Conservation (phyloP, 176 grass and related monocot species). For the Themeda triandra region DNA sequence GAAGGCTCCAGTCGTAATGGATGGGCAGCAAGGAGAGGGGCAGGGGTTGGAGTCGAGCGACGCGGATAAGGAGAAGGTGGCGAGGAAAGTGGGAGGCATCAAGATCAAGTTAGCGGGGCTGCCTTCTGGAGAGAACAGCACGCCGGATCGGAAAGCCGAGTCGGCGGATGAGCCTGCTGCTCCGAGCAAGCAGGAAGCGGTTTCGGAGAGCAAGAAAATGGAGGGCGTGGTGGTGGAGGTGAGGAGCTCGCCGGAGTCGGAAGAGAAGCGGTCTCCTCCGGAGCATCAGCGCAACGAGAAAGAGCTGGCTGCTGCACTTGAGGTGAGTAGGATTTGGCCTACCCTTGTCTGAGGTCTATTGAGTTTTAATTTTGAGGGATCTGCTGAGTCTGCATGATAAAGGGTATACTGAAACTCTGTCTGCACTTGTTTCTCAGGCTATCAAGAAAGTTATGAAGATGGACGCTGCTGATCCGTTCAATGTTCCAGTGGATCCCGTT, state of each 20-base stretch:
- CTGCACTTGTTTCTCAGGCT: constrained; percentile 43
- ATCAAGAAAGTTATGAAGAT: constrained; percentile 97
- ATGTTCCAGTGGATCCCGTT: constrained; percentile 77
- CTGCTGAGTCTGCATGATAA: neutral
- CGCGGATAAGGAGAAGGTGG: constrained; percentile 31
- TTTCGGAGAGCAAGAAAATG: constrained; percentile 19
- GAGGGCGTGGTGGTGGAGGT: constrained; percentile 1
- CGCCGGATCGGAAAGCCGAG: constrained; percentile 25
- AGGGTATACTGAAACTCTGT: neutral
- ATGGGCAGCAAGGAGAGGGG: constrained; percentile 28
- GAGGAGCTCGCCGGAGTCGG: constrained; percentile 30
- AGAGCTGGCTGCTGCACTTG: constrained; percentile 56
- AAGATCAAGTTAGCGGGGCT: constrained; percentile 39
- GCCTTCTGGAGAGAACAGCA: constrained; percentile 22
- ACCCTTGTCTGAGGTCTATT: neutral
- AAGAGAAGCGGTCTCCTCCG: constrained; percentile 29
- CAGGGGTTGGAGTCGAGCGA: constrained; percentile 28
- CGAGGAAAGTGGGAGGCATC: constrained; percentile 46
- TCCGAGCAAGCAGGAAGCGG: constrained; percentile 30
- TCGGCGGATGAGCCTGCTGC: constrained; percentile 18
- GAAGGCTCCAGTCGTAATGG: constrained; percentile 4
- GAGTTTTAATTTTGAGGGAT: neutral
- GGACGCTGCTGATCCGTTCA: constrained; percentile 92
- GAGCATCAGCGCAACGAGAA: constrained; percentile 48
- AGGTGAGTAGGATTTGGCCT: constrained; percentile 35